Evolutionary conservation across 768 basidiomycete genomes (phyloP), one percentile per base, ranked within the genome.

Genomic region (Lactarius tabidus): DNA sequence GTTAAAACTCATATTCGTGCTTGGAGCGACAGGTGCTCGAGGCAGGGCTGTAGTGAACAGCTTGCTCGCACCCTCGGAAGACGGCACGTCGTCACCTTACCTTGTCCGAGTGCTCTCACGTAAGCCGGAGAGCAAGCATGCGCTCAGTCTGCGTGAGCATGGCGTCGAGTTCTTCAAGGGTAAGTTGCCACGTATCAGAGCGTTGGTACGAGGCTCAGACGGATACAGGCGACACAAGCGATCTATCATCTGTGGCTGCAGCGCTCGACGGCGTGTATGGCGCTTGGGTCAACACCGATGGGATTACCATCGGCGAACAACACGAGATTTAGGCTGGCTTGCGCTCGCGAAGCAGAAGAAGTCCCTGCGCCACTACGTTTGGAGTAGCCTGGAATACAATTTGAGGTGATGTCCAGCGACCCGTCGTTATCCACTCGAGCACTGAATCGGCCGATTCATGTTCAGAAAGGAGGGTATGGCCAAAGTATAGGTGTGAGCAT

Each of bases 11-110:
- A 78, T 81, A 61, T 73, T 79, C 56, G 78, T 81, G 59, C 75
- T 80, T 29, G 78, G 80, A 41, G 80, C 76, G 6, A 80, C 79
- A 41, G 80, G 80, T 53, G 78, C 78, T 10, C 80, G 80, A 62
- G 80, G 80, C 15, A 70, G 75, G 60, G 72, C 73, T 29, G 77
- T 79, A 36, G 71, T 78, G 38, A 71, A 76, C 41, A 73, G 74
- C 26, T 70, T 79, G 28, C 75, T 80, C 41, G 71, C 72, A 15
- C 71, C 71, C 12, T 68, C 56, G 59, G 69, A 71, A 33, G 75
- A 78, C 45, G 77, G 77, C 7, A 72, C 71, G 7, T 75, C 79
- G 0, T 79, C 79, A 29, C 79, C 79, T 2, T 80, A 78, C 66
- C 65, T 69, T 15, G 74, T 80, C 10, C 77, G 79, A 59, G 79